phyloP scores from a whole-genome alignment of 2,329 filamentous ascomycete species.

The Colletotrichum sp. region DNA sequence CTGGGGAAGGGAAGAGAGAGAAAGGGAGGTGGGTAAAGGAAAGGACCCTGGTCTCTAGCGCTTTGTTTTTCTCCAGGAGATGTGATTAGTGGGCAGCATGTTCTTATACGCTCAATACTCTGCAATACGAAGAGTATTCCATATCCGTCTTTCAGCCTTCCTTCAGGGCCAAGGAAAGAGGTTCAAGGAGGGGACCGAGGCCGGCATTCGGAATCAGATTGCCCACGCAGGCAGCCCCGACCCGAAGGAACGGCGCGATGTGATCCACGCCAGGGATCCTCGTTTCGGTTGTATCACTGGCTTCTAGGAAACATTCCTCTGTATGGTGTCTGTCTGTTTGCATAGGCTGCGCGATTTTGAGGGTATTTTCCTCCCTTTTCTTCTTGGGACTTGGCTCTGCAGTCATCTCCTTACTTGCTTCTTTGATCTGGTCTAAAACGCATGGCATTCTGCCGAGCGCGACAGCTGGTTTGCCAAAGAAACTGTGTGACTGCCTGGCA shows the following conservation, averaged over 20 bases:
- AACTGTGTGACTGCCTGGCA: not conserved
- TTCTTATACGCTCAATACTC: not conserved
- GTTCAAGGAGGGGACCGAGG: not conserved
- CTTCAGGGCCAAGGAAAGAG: not conserved
- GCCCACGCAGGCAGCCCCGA: not conserved
- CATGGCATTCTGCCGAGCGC: not conserved
- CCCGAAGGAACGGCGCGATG: not conserved
- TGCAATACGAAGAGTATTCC: not conserved
- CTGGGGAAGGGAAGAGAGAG: not conserved
- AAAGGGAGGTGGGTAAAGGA: not conserved
- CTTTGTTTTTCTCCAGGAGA: not conserved
- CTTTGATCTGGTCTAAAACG: not conserved
- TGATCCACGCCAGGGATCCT: not conserved
- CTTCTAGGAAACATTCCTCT: not conserved
- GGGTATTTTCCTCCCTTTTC: not conserved
- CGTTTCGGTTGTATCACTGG: not conserved
- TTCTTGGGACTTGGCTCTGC: not conserved
- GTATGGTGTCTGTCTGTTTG: not conserved
- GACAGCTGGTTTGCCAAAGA: not conserved
- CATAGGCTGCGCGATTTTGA: not conserved
- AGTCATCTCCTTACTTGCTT: not conserved
- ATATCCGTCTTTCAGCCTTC: not conserved
- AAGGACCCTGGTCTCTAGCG: not conserved
- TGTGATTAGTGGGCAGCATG: not conserved
- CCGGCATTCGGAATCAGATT: not conserved